Conservation (phyloP, 495 filamentous ascomycete species). For the Penicillium subrubescens region DNA sequence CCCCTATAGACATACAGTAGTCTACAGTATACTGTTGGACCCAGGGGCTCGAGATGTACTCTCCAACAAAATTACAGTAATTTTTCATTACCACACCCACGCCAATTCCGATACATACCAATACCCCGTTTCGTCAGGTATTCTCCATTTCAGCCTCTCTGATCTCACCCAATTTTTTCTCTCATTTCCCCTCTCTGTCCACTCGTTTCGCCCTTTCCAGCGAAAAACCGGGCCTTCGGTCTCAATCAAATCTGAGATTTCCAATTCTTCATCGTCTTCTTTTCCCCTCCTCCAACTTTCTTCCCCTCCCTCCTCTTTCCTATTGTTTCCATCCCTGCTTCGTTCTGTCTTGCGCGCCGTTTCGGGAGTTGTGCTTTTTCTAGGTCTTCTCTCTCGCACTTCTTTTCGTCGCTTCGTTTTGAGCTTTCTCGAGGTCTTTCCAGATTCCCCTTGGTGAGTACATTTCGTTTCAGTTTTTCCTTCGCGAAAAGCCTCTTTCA, state of each 20-base stretch:
- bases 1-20: neutral
- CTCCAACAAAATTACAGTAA: neutral
- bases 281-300: conserved; percentile 35
- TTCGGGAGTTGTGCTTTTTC: conserved; percentile 38
- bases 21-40: neutral
- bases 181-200: neutral
- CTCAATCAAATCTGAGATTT: conserved; percentile 37
- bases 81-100: neutral
- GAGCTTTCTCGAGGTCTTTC: conserved; percentile 26
- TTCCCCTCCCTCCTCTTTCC: conserved; percentile 34
- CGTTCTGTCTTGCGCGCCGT: conserved; percentile 10
- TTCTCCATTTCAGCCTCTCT: neutral
- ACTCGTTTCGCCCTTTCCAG: neutral
- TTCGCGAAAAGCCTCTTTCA: conserved; percentile 22
- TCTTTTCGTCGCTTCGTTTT: conserved; percentile 30
- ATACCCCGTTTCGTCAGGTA: conserved; percentile 15
- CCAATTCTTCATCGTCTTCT: conserved; percentile 48
- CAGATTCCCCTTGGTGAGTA: conserved; percentile 28
- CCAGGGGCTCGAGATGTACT: neutral
- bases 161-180: neutral
- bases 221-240: conserved; percentile 4
- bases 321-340: conserved; percentile 33
- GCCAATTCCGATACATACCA: conserved; percentile 10
- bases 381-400: conserved; percentile 28
- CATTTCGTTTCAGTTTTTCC: conserved; percentile 6